Percentiles rank a stretch among this genome's conserved stretches.
phyloP scores from a whole-genome alignment of 148 eudicot species.

The Vaccinium vitisidaea region DNA sequence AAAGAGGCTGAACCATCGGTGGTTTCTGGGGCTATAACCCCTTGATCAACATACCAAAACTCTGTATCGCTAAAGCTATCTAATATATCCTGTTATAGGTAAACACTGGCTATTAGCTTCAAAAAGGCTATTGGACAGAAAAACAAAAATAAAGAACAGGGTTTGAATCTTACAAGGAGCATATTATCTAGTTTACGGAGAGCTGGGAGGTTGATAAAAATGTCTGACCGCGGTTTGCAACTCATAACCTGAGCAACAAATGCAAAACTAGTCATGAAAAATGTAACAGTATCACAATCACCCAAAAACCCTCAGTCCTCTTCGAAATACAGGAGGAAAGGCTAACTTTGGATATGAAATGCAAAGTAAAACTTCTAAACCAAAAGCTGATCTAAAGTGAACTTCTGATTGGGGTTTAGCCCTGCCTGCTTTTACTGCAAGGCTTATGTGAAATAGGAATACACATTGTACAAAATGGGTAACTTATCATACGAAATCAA shows the following conservation, averaged over 20 bases:
- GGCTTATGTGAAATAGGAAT: neutral
- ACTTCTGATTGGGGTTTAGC: neutral
- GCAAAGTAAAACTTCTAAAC: neutral
- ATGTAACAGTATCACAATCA: neutral
- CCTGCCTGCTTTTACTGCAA: too few species aligned
- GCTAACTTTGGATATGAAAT: neutral
- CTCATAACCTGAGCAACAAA: constrained; percentile 69
- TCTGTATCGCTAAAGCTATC: constrained; percentile 73
- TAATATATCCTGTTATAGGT: constrained; percentile 61
- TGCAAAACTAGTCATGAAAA: constrained; percentile 9
- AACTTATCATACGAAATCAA: neutral
- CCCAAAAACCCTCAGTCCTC: neutral
- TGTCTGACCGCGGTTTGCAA: constrained; percentile 76
- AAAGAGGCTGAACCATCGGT: constrained; percentile 69
- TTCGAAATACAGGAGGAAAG: neutral
- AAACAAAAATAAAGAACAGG: neutral
- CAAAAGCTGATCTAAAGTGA: neutral
- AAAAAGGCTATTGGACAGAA: neutral
- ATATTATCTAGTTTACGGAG: constrained; percentile 86
- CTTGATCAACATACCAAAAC: constrained; percentile 98
- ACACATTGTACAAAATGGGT: neutral
- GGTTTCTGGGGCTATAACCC: constrained; percentile 60
- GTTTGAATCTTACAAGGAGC: constrained; percentile 64
- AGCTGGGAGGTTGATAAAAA: constrained; percentile 87
- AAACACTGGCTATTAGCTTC: neutral